Conservation (phyloP, 192 early-diverging fungal species). For the Phycomyces nitens region DNA sequence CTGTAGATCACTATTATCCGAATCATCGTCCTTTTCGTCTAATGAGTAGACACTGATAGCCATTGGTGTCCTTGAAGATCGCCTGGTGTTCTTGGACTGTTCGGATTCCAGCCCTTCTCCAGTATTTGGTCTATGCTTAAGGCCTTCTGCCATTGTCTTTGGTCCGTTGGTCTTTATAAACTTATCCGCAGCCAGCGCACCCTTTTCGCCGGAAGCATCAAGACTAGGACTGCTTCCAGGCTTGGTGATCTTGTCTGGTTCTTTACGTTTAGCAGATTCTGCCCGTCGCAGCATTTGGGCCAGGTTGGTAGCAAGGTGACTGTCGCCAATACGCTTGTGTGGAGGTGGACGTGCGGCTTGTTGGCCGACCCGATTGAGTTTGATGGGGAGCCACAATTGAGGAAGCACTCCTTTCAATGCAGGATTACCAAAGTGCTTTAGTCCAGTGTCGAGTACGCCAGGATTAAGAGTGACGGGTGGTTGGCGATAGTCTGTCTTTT, state of each 20-base stretch:
- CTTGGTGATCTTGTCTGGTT: background rate
- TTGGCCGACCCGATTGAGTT: constrained; percentile 2
- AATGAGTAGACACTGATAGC: no score
- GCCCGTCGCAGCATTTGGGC: constrained; percentile 16
- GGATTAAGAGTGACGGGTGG: constrained; percentile 62
- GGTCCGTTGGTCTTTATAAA: no score
- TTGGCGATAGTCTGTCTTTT: constrained; percentile 65
- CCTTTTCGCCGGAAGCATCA: no score
- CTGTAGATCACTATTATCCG: background rate
- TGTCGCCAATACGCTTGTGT: background rate
- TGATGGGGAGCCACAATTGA: constrained; percentile 67
- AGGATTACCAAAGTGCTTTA: constrained; percentile 61
- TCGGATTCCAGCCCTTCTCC: no score
- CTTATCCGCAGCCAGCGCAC: no score
- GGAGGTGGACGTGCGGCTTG: background rate
- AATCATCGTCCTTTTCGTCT: background rate
- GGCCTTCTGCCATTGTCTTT: no score
- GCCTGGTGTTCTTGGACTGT: no score
- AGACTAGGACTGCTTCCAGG: no score
- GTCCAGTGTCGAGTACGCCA: constrained; percentile 64
- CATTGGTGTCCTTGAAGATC: no score
- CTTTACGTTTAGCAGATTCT: constrained; percentile 5
- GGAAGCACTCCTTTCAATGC: constrained; percentile 61
- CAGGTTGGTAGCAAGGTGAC: constrained; percentile 9
- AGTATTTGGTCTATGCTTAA: no score